Conservation (phyloP, 176 grass and related monocot genomes). For the Alloteropsis semialata region DNA sequence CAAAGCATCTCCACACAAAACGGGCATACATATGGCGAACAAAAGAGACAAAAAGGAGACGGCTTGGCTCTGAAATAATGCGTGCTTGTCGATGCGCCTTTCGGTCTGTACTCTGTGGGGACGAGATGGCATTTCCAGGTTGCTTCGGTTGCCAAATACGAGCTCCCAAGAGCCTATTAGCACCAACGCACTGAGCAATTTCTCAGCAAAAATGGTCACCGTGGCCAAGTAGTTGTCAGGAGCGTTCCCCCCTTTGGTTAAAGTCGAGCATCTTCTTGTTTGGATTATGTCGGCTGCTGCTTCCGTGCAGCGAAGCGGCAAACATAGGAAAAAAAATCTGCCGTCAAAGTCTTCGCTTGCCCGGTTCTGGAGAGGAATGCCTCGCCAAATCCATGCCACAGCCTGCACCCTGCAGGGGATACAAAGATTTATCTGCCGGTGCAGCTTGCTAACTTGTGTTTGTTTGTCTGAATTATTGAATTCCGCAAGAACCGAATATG, state of each 20-base stretch:
- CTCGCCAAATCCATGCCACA: background rate
- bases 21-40: background rate
- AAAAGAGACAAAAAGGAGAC: background rate
- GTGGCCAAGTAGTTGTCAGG: background rate
- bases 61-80: background rate
- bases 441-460: background rate
- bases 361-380: background rate
- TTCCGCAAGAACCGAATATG: background rate
- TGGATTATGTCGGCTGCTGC: background rate
- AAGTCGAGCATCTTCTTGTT: background rate
- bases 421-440: background rate
- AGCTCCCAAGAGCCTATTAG: background rate
- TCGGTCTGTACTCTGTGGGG: background rate
- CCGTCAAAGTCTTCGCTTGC: background rate
- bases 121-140: background rate
- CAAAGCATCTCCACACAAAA: background rate
- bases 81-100: background rate
- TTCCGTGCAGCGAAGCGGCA: background rate
- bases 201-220: background rate
- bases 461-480: background rate
- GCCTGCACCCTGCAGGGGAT: background rate
- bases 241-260: background rate
- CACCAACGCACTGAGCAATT: background rate
- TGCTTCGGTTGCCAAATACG: background rate
- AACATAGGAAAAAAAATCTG: background rate